These are phyloP conservation scores for Spongospora subterranea DNA, from an alignment of 208 protist genomes.

Conservation along the genomic window DNA sequence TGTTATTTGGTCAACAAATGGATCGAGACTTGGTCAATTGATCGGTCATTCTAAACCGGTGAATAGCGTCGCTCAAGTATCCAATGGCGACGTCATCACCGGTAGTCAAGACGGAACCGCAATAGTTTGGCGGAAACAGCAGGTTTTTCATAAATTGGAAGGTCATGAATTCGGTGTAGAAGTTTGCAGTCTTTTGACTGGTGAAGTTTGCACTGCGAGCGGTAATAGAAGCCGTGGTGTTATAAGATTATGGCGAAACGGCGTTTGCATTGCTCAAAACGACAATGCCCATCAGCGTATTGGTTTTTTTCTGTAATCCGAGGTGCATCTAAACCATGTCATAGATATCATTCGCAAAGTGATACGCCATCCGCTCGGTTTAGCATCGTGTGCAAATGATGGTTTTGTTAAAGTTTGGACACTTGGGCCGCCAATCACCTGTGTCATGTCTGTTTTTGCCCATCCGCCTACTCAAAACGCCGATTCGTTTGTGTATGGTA, in stretches of 20 bases:
- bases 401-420: conserved; percentile 36
- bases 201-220: conserved; percentile 23
- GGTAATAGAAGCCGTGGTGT: neutral
- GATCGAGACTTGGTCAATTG: neutral
- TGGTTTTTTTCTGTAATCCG: neutral
- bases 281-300: neutral
- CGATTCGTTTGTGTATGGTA: conserved; percentile 35
- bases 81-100: conserved; percentile 17
- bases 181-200: neutral
- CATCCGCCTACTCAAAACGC: neutral
- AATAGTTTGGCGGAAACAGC: conserved; percentile 6
- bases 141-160: neutral
- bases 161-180: neutral
- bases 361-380: conserved; percentile 29
- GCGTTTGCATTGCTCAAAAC: neutral
- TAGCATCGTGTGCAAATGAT: conserved; percentile 33
- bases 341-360: conserved; percentile 12
- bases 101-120: neutral
- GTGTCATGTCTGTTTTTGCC: conserved; percentile 11
- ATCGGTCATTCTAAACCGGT: conserved; percentile 8
- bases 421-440: conserved; percentile 19
- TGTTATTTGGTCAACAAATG: neutral
- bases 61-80: neutral
- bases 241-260: neutral
- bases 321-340: neutral